Evolutionary conservation across 73 alveolate species (phyloP).

Genomic region (Paramecium caudatum): DNA sequence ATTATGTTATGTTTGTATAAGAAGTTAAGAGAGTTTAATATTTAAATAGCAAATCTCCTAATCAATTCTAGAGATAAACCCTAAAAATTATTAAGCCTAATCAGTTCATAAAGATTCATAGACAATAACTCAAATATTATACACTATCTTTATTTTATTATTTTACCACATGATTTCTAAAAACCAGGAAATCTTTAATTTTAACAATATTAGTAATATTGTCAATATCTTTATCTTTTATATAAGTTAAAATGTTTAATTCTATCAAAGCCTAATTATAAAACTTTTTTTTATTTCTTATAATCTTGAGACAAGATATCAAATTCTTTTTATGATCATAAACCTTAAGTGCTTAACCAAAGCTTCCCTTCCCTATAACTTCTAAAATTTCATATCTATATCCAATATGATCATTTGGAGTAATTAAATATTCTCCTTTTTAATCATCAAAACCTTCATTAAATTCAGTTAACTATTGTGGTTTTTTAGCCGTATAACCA

Average conservation of each 20-base stretch:
- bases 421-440: constrained; percentile 77
- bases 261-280: constrained; percentile 70
- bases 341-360: constrained; percentile 76
- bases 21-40: constrained; percentile 82
- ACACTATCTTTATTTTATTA: constrained; percentile 71
- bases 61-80: constrained; percentile 84
- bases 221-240: constrained; percentile 73
- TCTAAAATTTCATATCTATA: constrained; percentile 76
- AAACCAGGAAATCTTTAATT: constrained; percentile 62
- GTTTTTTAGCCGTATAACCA: constrained; percentile 46
- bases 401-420: constrained; percentile 73
- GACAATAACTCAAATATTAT: constrained; percentile 85
- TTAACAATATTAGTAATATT: constrained; percentile 72
- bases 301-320: constrained; percentile 66
- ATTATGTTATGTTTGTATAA: constrained; percentile 80
- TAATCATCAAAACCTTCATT: constrained; percentile 73
- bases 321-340: constrained; percentile 73
- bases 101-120: constrained; percentile 87
- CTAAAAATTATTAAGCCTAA: constrained; percentile 84
- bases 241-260: constrained; percentile 59
- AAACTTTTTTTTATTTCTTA: constrained; percentile 73
- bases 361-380: constrained; percentile 76
- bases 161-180: constrained; percentile 76
- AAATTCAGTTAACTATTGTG: neutral
- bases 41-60: constrained; percentile 85